These are phyloP conservation scores for Dioscorea alata DNA, from an alignment of 106 monocot species.

Conservation along the genomic window DNA sequence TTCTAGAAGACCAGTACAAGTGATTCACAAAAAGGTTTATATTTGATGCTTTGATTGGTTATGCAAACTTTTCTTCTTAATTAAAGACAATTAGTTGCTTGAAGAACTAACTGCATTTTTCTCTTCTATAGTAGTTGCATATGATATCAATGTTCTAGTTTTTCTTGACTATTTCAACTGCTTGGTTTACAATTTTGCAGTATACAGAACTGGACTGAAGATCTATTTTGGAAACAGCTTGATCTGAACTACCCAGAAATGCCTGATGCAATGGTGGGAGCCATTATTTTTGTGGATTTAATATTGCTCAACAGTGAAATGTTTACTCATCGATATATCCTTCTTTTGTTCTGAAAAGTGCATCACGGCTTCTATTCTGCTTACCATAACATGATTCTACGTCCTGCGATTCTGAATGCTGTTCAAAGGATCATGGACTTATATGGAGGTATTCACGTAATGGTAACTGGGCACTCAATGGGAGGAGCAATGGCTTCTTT, in stretches of 20 bases:
- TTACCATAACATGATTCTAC: constrained; percentile 82
- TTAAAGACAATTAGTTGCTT: too few species aligned
- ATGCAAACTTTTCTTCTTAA: too few species aligned
- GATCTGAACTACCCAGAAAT: constrained; percentile 77
- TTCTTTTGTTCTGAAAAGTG: constrained; percentile 36
- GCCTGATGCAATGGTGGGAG: constrained; percentile 78
- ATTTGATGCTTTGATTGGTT: too few species aligned
- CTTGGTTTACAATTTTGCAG: constrained; percentile 22
- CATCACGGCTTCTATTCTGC: constrained; percentile 94
- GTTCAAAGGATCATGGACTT: constrained; percentile 41
- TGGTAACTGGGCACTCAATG: constrained; percentile 94
- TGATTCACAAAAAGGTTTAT: too few species aligned
- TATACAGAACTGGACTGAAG: constrained; percentile 93
- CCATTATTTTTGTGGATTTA: not conserved
- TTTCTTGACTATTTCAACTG: too few species aligned
- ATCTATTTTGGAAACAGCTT: constrained; percentile 92
- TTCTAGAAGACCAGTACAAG: too few species aligned
- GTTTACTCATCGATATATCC: not conserved
- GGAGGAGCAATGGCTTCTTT: constrained; percentile 97
- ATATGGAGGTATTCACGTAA: constrained; percentile 62
- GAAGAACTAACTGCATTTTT: too few species aligned
- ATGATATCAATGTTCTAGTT: too few species aligned
- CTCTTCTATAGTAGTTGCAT: too few species aligned
- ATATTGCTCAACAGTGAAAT: not conserved
- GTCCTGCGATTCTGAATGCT: constrained; percentile 56